Evolutionary conservation across 257 asterid genomes (phyloP), one percentile per base, ranked within the genome.

Genomic region (Nyctanthes arbortristis): DNA sequence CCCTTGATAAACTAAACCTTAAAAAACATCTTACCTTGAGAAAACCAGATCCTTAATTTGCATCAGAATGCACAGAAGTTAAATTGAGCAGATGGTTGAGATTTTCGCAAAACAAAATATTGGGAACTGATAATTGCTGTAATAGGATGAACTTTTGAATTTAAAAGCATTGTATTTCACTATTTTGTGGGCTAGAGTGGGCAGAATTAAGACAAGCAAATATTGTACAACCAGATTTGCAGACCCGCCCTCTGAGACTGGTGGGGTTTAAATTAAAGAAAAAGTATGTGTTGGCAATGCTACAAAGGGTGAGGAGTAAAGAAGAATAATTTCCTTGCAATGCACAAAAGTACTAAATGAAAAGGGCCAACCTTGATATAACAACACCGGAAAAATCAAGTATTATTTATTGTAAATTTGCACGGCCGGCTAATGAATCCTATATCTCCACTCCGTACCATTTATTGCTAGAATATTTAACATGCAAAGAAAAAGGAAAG

Each of bases 261-360:
- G 60, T 68, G 71, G 60, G 70, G 77, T 73, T 78, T 74, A 74
- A 81, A 67, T 55, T 68, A 35, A 45, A 77, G 70, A 71, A 52
- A 73, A 69, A 67, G 83, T 64, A 71, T 55, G 58, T 52, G 78
- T 60, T 63, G 73, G 56, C 71, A 72, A 77, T 75, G 61, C 70
- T 59, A 77, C 77, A 81, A 69, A 81, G 82, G 45, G 74, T 69
- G 79, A 70, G 61, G 52, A 24, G 70, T 66, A 77, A 80, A 84
- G 76, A 79, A 74, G 81, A 73, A 84, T 71, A 72, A 82, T 74
- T 79, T 70, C 73, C 67, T 62, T 57, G 68, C 77, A 72, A 57
- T 67, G 81, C 83, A 72, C 58, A 73, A 73, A 79, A 78, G 59
- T 83, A 71, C 77, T 61, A 69, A 61, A 70, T 70, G 62, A 40